phyloP scores from a whole-genome alignment of 2,329 filamentous ascomycete genomes.

The Cercospora sp. region DNA sequence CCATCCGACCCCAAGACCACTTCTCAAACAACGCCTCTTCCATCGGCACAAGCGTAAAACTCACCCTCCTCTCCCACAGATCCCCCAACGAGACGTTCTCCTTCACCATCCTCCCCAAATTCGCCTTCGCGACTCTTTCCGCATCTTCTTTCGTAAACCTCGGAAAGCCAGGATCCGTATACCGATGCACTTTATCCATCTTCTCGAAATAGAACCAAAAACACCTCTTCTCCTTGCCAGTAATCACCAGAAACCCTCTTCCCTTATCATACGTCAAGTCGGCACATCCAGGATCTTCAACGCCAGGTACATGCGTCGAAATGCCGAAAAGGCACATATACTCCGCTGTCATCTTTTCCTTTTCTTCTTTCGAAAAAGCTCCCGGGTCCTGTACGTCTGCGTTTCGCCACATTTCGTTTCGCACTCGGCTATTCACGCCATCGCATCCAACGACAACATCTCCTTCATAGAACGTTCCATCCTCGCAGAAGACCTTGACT shows the following conservation, averaged over 20 bases:
- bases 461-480: conserved; percentile 18
- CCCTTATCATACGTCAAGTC: conserved; percentile 30
- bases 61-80: conserved; percentile 35
- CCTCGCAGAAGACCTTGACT: conserved; percentile 20
- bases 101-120: conserved; percentile 28
- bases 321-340: conserved; percentile 47
- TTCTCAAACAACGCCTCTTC: conserved; percentile 32
- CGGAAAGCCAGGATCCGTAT: conserved; percentile 37
- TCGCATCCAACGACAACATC: conserved; percentile 36
- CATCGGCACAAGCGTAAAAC: conserved; percentile 35
- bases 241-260: conserved; percentile 34
- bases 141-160: conserved; percentile 40
- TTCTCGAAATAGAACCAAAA: conserved; percentile 44
- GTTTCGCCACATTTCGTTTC: conserved; percentile 33
- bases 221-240: conserved; percentile 35
- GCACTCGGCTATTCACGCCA: conserved; percentile 32
- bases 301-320: conserved; percentile 32
- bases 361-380: conserved; percentile 24
- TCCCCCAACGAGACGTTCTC: conserved; percentile 36
- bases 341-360: conserved; percentile 24
- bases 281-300: conserved; percentile 23
- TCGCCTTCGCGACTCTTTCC: conserved; percentile 31
- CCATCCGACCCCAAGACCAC: conserved; percentile 32
- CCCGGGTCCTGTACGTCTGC: conserved; percentile 18
- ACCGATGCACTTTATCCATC: conserved; percentile 33